Conservation (phyloP, 192 early-diverging fungal genomes). For the Coemansia sp. region DNA sequence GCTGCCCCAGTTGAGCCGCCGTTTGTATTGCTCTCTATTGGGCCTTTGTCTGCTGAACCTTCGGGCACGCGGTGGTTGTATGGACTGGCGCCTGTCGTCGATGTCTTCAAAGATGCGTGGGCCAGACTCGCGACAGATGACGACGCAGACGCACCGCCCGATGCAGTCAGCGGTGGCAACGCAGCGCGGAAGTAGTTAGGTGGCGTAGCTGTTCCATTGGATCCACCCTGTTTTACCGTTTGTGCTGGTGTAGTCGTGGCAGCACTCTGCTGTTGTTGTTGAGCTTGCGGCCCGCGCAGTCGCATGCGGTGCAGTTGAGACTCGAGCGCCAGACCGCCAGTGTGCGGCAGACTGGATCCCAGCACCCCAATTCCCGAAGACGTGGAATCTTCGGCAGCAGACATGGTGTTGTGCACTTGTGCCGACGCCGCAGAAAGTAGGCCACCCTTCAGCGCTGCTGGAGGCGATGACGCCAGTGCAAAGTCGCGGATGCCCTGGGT, state of each 20-base stretch:
- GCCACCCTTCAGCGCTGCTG: slow-evolving; percentile 36
- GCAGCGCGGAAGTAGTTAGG: slow-evolving; percentile 52
- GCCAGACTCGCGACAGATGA: slow-evolving; percentile 48
- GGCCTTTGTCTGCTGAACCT: not conserved
- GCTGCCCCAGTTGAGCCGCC: too few species aligned
- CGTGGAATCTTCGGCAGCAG: slow-evolving; percentile 8
- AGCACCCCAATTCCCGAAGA: slow-evolving; percentile 49
- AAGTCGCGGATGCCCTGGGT: slow-evolving; percentile 55
- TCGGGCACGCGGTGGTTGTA: slow-evolving; percentile 35
- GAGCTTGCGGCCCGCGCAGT: slow-evolving; percentile 33
- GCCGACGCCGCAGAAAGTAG: slow-evolving; percentile 12
- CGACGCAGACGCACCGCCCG: slow-evolving; percentile 29
- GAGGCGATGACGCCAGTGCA: slow-evolving; percentile 51
- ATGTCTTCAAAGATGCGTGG: slow-evolving; percentile 24
- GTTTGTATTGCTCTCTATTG: slow-evolving; percentile 4
- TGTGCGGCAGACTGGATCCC: slow-evolving; percentile 47
- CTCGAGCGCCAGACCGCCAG: slow-evolving; percentile 42
- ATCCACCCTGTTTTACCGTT: not conserved
- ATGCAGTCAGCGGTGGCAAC: slow-evolving; percentile 42
- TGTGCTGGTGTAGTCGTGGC: not conserved
- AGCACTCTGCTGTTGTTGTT: slow-evolving; percentile 5
- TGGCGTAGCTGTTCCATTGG: slow-evolving; percentile 25
- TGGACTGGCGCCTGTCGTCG: slow-evolving; percentile 26
- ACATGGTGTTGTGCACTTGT: not conserved
- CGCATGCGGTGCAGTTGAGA: slow-evolving; percentile 53